Percentiles rank a stretch among this genome's conserved stretches.
phyloP scores from a whole-genome alignment of 495 filamentous ascomycete species.

The Lasiosphaeria ovina region DNA sequence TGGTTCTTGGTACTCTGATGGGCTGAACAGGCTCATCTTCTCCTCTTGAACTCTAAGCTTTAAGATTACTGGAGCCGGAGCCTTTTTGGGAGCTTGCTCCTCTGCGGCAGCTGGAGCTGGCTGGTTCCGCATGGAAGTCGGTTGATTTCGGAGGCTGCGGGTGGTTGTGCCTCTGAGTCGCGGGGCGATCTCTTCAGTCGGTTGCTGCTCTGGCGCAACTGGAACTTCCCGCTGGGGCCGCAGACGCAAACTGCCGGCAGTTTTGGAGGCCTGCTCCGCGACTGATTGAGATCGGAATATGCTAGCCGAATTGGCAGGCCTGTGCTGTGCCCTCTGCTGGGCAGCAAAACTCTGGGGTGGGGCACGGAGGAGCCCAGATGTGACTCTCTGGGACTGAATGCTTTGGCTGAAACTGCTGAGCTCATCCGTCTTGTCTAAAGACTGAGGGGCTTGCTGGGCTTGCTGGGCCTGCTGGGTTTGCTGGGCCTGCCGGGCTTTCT shows the following conservation, averaged over 20 bases:
- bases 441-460: constrained; percentile 17
- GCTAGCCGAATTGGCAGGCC: constrained; percentile 28
- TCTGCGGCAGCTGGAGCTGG: neutral
- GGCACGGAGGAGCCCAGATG: constrained; percentile 39
- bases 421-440: constrained; percentile 19
- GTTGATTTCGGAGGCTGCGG: constrained; percentile 29
- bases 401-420: constrained; percentile 26
- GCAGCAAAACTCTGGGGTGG: constrained; percentile 58
- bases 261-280: constrained; percentile 18
- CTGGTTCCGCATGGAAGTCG: constrained; percentile 21
- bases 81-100: constrained; percentile 11
- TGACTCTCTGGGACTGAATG: constrained; percentile 13
- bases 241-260: constrained; percentile 30
- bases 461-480: constrained; percentile 18
- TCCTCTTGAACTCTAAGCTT: constrained; percentile 25
- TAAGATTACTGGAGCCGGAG: constrained; percentile 6
- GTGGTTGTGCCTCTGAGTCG: constrained; percentile 12
- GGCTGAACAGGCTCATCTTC: constrained; percentile 45
- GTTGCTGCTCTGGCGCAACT: neutral
- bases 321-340: constrained; percentile 52
- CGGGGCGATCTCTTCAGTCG: constrained; percentile 19
- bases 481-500: constrained; percentile 3
- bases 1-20: constrained; percentile 46
- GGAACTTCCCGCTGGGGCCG: constrained; percentile 22
- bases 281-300: constrained; percentile 21